A percentile compares a stretch with the other conserved stretches of the same genome.
Evolutionary conservation across 305 asterid genomes (phyloP).

Genomic region (Nicotiana rustica): DNA sequence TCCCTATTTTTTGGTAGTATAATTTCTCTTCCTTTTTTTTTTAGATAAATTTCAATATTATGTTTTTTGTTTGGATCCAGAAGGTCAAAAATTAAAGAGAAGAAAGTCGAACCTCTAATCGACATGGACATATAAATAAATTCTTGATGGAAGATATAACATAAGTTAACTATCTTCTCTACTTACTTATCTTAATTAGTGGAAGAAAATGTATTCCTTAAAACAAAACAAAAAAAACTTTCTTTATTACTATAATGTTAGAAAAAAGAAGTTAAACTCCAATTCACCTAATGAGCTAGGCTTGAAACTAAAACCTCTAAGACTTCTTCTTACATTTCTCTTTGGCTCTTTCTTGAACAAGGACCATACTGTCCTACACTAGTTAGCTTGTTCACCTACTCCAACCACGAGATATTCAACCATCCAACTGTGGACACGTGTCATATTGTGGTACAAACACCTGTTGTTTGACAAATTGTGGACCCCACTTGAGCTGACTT

Average conservation of each 20-base stretch:
- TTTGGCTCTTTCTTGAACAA: background rate
- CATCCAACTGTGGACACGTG: conserved; percentile 49
- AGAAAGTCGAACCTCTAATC: background rate
- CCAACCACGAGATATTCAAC: conserved; percentile 33
- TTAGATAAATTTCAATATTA: too few species aligned
- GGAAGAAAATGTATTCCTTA: background rate
- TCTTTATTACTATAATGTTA: background rate
- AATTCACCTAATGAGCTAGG: background rate
- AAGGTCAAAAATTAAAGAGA: too few species aligned
- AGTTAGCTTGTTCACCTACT: conserved; percentile 38
- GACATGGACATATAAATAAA: background rate
- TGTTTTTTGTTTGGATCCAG: too few species aligned
- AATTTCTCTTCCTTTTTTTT: too few species aligned
- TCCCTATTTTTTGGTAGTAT: too few species aligned
- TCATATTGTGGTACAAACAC: conserved; percentile 43
- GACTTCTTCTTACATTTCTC: conserved; percentile 1
- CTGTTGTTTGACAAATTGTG: conserved; percentile 34
- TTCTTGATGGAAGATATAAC: background rate
- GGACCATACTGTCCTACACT: background rate
- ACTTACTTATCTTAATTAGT: background rate
- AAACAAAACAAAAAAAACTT: background rate
- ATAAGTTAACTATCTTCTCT: background rate
- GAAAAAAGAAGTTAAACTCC: background rate
- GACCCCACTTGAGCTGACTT: conserved; percentile 43
- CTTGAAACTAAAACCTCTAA: background rate